Conservation (phyloP, 176 grass and related monocot species). For the Ampelocalamus luodianensis region DNA sequence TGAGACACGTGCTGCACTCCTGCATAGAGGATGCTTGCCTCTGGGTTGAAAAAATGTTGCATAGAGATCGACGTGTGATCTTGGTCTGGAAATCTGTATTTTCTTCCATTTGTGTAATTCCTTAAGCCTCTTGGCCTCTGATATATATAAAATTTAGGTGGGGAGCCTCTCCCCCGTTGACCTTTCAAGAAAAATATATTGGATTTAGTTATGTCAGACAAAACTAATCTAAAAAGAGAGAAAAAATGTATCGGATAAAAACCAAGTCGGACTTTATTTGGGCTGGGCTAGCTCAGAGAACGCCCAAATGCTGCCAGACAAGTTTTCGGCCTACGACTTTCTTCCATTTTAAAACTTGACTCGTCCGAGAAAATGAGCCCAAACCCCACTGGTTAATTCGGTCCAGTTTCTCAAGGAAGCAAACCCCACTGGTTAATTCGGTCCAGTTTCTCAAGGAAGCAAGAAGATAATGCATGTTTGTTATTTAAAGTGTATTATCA, state of each 20-base stretch:
- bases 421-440: too few relatives aligned
- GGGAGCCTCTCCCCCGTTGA: too few relatives aligned
- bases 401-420: neutral
- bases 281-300: neutral
- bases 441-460: neutral
- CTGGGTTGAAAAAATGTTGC: too few relatives aligned
- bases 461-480: neutral
- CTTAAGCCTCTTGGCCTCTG: too few relatives aligned
- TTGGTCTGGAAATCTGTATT: too few relatives aligned
- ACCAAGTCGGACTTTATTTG: neutral
- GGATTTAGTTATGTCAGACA: neutral
- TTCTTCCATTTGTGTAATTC: too few relatives aligned
- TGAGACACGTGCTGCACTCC: too few relatives aligned
- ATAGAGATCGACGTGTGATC: too few relatives aligned
- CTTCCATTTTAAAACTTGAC: neutral
- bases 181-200: too few relatives aligned
- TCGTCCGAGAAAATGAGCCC: neutral
- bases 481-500: neutral
- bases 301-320: neutral
- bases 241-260: neutral
- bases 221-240: neutral
- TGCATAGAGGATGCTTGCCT: too few relatives aligned
- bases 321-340: neutral
- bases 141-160: too few relatives aligned
- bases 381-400: neutral